Conservation (phyloP, 2,329 filamentous ascomycete genomes). For the Penicillium oxalicum region DNA sequence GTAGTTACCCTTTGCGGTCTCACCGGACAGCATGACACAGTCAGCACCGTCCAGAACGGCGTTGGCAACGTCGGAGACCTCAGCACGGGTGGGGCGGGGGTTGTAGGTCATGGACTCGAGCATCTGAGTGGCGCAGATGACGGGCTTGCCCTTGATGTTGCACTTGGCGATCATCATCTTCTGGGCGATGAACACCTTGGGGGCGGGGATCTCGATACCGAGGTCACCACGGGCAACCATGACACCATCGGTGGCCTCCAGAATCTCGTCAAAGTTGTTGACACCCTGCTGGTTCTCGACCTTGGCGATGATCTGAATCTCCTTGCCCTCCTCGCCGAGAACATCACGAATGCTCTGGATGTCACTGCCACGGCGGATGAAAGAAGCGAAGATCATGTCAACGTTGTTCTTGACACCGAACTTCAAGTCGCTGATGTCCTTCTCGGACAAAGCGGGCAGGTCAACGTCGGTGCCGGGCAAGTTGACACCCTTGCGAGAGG, state of each 20-base stretch:
- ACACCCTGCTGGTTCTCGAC: slow-evolving; percentile 99
- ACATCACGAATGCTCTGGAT: slow-evolving; percentile 88
- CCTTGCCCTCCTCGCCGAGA: slow-evolving; percentile 82
- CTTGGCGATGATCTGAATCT: slow-evolving; percentile 99
- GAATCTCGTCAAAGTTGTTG: slow-evolving; percentile 98
- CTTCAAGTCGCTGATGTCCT: slow-evolving; percentile 87
- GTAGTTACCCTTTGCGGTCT: slow-evolving; percentile 97
- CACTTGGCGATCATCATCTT: slow-evolving; percentile 99
- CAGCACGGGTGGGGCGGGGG: slow-evolving; percentile 92
- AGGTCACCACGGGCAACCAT: slow-evolving; percentile 99
- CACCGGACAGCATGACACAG: slow-evolving; percentile 99
- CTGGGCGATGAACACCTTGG: slow-evolving; percentile 97
- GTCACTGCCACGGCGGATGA: slow-evolving; percentile 91
- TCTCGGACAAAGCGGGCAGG: slow-evolving; percentile 92
- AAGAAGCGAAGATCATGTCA: slow-evolving; percentile 98
- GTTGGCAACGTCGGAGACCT: slow-evolving; percentile 98
- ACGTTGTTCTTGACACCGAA: slow-evolving; percentile 99
- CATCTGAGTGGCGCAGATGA: slow-evolving; percentile 99
- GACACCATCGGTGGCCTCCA: slow-evolving; percentile 93
- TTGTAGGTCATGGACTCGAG: slow-evolving; percentile 99
- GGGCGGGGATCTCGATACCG: slow-evolving; percentile 96
- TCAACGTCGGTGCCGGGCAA: slow-evolving; percentile 98
- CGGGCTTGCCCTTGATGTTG: slow-evolving; percentile 97
- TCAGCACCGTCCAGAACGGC: slow-evolving; percentile 95
- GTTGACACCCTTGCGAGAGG: slow-evolving; percentile 98